Evolutionary conservation across 1,139 yeast species (phyloP).

Genomic region (Scheffersomyces illinoinensis): DNA sequence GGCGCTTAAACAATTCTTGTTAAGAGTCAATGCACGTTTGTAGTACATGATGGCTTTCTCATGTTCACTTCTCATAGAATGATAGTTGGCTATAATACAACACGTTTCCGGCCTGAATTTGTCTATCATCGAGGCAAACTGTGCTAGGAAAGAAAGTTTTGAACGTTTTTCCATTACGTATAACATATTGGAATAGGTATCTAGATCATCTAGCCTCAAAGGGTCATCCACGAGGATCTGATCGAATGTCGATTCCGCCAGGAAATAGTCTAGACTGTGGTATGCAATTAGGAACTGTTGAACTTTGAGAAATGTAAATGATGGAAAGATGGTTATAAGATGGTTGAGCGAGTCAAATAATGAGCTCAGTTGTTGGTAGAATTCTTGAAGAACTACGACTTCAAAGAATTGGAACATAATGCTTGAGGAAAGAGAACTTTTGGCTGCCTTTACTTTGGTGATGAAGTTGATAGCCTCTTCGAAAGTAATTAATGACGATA

Average conservation of each 20-base stretch:
- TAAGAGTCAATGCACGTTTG: constrained; percentile 81
- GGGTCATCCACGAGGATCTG: constrained; percentile 77
- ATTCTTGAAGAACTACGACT: constrained; percentile 74
- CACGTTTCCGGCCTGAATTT: constrained; percentile 93
- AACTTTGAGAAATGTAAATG: constrained; percentile 70
- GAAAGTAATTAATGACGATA: constrained; percentile 60
- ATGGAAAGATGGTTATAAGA: constrained; percentile 59
- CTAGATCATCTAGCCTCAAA: constrained; percentile 83
- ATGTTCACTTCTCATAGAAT: constrained; percentile 89
- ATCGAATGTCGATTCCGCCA: constrained; percentile 81
- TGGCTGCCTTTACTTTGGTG: constrained; percentile 32
- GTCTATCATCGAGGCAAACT: constrained; percentile 79
- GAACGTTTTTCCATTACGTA: constrained; percentile 91
- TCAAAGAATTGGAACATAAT: constrained; percentile 71
- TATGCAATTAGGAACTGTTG: constrained; percentile 82
- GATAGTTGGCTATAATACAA: constrained; percentile 91
- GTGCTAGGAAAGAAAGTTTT: constrained; percentile 84
- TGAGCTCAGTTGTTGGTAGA: constrained; percentile 64
- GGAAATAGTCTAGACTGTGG: constrained; percentile 76
- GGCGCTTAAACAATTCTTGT: constrained; percentile 81
- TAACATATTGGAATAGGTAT: constrained; percentile 86
- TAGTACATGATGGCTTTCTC: constrained; percentile 94
- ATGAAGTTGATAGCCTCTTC: constrained; percentile 61
- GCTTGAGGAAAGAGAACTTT: constrained; percentile 22
- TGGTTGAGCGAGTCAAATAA: constrained; percentile 50